Evolutionary conservation across 352 stramenopile genomes (phyloP), one percentile per base, ranked within the genome.

Genomic region (Halophytophthora polymorphica): DNA sequence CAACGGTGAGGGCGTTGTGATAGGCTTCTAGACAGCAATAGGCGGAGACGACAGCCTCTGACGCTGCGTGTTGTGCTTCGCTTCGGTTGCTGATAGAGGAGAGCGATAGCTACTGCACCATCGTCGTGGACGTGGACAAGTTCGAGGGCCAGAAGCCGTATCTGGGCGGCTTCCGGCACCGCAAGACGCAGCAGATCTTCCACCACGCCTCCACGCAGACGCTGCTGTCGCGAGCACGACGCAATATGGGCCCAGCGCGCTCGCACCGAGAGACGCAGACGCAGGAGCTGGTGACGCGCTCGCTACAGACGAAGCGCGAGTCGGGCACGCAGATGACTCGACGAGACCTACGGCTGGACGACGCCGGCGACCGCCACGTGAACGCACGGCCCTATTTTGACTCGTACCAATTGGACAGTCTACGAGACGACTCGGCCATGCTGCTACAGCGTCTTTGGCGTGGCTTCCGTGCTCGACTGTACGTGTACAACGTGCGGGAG

Each of bases 251-350:
- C 0, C 54, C 64, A 10, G 25, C 28, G 15, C 64, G 76, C 0
- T 68, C 77, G 8, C 77, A 89, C 21, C 85, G 90, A 15, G 86
- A 98, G 42, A 96, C 90, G 2, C 92, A 98, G 66, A 98, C 91
- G 0, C 78, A 87, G 42, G 55, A 88, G 33, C 62, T 87, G 0
- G 68, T 80, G 23, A 92, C 90, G 31, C 73, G 82, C 17, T 92
- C 72, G 0, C 53, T 77, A 19, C 92, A 98, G 69, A 96, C 86
- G 3, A 64, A 77, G 7, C 79, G 92, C n/a, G 92, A 97, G 65
- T 88, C 70, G 0, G 88, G 87, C 3, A 98, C 90, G 4, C 92
- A 98, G 51, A 97, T 97, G 88, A 64, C 77, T 46, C 69, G 88
- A 0, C 55, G 50, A 18, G 89, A 95, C 54, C 45, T 97, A 21